Percentiles rank a stretch among this genome's conserved stretches.
Conservation (phyloP, 1,284 basidiomycete species). For the Moniliella sp. region DNA sequence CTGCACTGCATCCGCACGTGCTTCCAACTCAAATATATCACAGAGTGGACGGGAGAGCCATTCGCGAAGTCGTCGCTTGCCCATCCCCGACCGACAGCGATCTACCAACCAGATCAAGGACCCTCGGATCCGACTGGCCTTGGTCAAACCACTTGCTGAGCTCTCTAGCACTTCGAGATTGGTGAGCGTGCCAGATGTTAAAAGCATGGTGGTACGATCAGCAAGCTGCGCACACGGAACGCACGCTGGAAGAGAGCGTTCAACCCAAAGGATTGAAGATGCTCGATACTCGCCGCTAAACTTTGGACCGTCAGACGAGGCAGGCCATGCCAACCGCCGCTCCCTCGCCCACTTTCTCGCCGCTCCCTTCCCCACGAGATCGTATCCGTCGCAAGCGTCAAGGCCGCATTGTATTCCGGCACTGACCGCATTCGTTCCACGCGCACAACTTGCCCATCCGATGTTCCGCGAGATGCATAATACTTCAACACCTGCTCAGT, state of each 20-base stretch:
- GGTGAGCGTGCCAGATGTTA: conserved; percentile 64
- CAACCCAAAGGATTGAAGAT: background rate
- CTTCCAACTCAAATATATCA: conserved; percentile 45
- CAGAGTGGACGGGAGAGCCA: conserved; percentile 74
- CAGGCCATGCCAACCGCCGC: conserved; percentile 38
- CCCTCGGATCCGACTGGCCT: conserved; percentile 52
- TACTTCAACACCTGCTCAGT: background rate
- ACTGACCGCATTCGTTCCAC: background rate
- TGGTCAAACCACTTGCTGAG: no score
- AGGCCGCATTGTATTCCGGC: background rate
- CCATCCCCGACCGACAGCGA: conserved; percentile 62
- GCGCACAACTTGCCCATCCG: background rate
- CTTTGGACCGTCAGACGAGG: background rate
- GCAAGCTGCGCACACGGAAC: conserved; percentile 45
- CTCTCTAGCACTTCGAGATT: conserved; percentile 61
- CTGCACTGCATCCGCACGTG: conserved; percentile 60
- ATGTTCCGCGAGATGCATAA: background rate
- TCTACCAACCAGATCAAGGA: conserved; percentile 70
- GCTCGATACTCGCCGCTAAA: background rate
- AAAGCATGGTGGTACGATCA: conserved; percentile 58
- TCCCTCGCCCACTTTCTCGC: conserved; percentile 1
- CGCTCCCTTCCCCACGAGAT: background rate
- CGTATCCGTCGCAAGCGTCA: background rate
- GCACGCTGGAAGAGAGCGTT: background rate
- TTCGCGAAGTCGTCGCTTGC: conserved; percentile 54